These are phyloP conservation scores for Exophiala dermatitidis DNA, from an alignment of 2,329 filamentous ascomycete species.

Conservation along the genomic window DNA sequence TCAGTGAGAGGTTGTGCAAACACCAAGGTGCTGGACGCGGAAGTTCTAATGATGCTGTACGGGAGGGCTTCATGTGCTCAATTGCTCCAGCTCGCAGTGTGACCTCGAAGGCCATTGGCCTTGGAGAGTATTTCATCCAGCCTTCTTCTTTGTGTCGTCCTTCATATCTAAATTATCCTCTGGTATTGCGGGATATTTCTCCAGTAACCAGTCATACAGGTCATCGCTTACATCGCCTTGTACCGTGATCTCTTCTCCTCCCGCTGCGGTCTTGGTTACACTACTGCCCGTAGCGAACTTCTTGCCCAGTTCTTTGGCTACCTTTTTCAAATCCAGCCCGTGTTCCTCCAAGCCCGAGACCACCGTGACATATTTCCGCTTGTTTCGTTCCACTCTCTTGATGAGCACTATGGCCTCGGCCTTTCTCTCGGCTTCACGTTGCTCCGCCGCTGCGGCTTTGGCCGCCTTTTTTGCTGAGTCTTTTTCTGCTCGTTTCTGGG, in stretches of 20 bases:
- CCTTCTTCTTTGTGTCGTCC: slow-evolving; percentile 86
- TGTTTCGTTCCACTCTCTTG: slow-evolving; percentile 96
- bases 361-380: slow-evolving; percentile 92
- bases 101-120: too few species aligned
- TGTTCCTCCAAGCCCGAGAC: slow-evolving; percentile 87
- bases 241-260: slow-evolving; percentile 92
- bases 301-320: slow-evolving; percentile 94
- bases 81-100: too few species aligned
- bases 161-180: slow-evolving; percentile 95
- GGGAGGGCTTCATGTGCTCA: too few species aligned
- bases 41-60: too few species aligned
- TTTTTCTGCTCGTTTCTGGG: slow-evolving; percentile 89
- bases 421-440: slow-evolving; percentile 73
- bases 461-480: slow-evolving; percentile 95
- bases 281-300: slow-evolving; percentile 93
- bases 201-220: slow-evolving; percentile 80
- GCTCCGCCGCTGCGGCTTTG: slow-evolving; percentile 81
- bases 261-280: slow-evolving; percentile 79
- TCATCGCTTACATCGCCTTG: slow-evolving; percentile 96
- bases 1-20: too few species aligned
- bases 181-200: slow-evolving; percentile 77
- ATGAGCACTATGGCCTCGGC: slow-evolving; percentile 78
- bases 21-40: too few species aligned
- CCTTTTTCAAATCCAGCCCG: slow-evolving; percentile 87
- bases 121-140: not conserved